Conservation (phyloP, 768 basidiomycete species). For the Suillus discolor region DNA sequence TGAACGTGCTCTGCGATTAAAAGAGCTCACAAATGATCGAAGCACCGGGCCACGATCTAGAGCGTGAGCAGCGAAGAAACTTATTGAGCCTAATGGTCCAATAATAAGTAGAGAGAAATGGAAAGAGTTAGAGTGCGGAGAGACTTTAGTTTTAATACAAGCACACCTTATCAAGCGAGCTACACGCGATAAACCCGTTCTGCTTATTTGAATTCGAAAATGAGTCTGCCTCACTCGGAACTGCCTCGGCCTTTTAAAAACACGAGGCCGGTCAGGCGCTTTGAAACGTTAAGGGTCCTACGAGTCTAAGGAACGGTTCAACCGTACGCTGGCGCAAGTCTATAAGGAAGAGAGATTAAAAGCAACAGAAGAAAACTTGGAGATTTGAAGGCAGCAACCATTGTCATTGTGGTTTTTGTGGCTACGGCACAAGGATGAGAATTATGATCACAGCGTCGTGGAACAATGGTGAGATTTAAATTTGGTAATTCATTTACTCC, state of each 20-base stretch:
- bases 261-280: constrained; percentile 13
- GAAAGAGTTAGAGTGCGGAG: constrained; percentile 5
- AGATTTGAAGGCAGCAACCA: not conserved
- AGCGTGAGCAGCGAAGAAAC: not conserved
- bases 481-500: not conserved
- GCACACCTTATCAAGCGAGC: constrained; percentile 12
- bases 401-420: constrained; percentile 1
- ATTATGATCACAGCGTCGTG: not conserved
- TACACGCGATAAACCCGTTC: constrained; percentile 5
- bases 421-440: not conserved
- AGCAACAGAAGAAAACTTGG: not conserved
- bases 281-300: not conserved
- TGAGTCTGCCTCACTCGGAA: constrained; percentile 2
- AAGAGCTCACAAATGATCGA: constrained; percentile 19
- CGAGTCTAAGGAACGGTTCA: constrained; percentile 7
- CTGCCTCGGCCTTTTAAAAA: constrained; percentile 4
- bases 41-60: constrained; percentile 9
- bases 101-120: constrained; percentile 8
- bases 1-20: constrained; percentile 16
- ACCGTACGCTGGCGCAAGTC: constrained; percentile 2
- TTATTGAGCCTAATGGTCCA: not conserved
- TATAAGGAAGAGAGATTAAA: not conserved
- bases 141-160: constrained; percentile 2
- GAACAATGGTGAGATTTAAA: constrained; percentile 7
- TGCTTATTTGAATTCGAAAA: constrained; percentile 1